Base-by-base conservation (phyloP, 1,284 basidiomycete genomes). In the Calocybe gambosa region DNA sequence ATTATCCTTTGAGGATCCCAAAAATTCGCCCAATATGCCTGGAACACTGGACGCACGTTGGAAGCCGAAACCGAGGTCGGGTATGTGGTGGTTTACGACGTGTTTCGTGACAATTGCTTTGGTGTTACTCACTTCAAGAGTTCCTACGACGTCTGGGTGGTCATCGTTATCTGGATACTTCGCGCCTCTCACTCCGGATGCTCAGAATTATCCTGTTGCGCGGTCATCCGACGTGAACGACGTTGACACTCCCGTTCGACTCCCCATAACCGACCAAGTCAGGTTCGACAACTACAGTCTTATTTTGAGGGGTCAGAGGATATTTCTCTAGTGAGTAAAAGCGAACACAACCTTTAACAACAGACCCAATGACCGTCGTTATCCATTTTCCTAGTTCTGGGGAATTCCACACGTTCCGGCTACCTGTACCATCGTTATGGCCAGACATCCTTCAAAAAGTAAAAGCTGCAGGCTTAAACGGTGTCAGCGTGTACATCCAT, bases 351-450 rank as follows among this genome's bases (percentile, higher is more conserved):
- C 43, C 9, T 31, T 10, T 12, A 15, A 13, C 37, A 16, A 6
- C 8, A 29, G 20, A 18, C n/a, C 18, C 28, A 10, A 10, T 35
- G 28, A 40, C n/a, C 49, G 21, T 25, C 5, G 20, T 15, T 20
- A n/a, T 25, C 16, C 21, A 15, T 33, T 18, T 33, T 18, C 20
- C 3, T 23, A 74, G 72, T 42, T 73, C 71, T 2, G 87, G 87
- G 35, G 89, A 92, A 62, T 89, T 92, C 59, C 89, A 92, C 57
- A 80, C 89, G 0, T 93, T 85, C 67, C 77, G 89, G 16, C 67
- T 91, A 1, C 89, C 89, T 1, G 82, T 89, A 0, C 85, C 85
- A 0, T 77, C 77, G 3, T 62, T 92, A 45, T 93, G 89, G 89
- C 72, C 79, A 12, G 89, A 93, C 57, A 82, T 91, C 44, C 74